Evolutionary conservation across 2,329 filamentous ascomycete species (phyloP).

Genomic region (Trichoderma endophyticum): DNA sequence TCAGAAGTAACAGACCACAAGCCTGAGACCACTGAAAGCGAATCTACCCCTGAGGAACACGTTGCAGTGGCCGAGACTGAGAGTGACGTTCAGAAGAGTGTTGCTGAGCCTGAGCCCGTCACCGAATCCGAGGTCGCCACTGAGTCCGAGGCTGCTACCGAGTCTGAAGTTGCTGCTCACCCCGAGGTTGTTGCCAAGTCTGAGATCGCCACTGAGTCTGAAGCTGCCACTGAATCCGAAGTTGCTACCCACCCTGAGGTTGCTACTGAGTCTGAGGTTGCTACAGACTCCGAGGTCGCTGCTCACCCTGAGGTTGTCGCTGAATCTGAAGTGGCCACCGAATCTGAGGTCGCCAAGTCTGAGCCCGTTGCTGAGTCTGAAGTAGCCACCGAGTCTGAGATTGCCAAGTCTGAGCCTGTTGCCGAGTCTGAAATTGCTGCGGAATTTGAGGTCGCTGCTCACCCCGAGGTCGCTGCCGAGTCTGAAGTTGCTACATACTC

Average conservation of each 20-base stretch:
- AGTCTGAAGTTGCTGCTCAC: conserved; percentile 17
- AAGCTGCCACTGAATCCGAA: background rate
- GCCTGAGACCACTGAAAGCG: conserved; percentile 3
- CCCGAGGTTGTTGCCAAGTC: background rate
- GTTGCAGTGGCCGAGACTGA: conserved; percentile 3
- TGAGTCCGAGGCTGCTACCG: background rate
- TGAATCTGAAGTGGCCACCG: conserved; percentile 2
- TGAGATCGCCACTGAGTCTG: background rate
- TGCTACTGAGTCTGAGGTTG: background rate
- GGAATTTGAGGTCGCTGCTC: background rate
- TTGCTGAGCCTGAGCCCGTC: background rate
- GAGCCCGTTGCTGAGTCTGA: conserved; percentile 21
- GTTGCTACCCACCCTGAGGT: background rate
- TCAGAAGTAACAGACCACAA: conserved; percentile 22
- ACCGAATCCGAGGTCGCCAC: background rate
- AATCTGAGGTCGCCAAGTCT: conserved; percentile 18
- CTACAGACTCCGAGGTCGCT: background rate
- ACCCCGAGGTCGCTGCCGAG: background rate
- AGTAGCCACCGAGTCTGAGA: background rate
- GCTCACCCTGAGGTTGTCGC: background rate
- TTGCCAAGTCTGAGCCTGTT: conserved; percentile 15
- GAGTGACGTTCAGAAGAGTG: background rate
- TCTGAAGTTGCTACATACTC: background rate
- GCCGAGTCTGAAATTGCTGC: background rate
- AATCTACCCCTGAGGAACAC: conserved; percentile 2